These are phyloP conservation scores for Jimgerdemannia flammicorona DNA, from an alignment of 192 early-diverging fungal species.

Conservation along the genomic window DNA sequence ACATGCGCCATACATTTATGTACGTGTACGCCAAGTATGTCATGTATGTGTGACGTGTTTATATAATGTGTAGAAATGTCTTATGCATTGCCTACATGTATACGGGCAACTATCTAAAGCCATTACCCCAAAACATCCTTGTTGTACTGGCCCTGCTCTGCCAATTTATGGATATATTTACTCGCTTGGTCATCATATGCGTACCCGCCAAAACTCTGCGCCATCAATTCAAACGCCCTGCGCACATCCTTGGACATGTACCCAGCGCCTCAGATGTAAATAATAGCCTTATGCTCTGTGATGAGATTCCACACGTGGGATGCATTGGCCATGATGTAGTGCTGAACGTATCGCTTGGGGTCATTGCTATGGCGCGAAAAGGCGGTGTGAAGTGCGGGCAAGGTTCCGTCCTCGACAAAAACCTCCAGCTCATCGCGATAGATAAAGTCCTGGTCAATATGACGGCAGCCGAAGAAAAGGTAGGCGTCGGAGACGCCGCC, in stretches of 20 bases:
- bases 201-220: constrained; percentile 21
- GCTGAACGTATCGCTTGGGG: constrained; percentile 45
- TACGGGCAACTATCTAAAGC: too few relatives aligned
- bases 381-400: constrained; percentile 55
- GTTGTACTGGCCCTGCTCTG: constrained; percentile 15
- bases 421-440: constrained; percentile 60
- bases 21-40: too few relatives aligned
- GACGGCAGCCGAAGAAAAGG: constrained; percentile 85
- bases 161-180: background rate
- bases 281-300: background rate
- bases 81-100: too few relatives aligned
- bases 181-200: constrained; percentile 11
- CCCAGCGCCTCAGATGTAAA: constrained; percentile 26
- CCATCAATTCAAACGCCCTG: constrained; percentile 16
- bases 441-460: constrained; percentile 62
- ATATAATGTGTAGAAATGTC: too few relatives aligned
- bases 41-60: too few relatives aligned
- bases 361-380: constrained; percentile 43
- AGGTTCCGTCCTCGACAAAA: constrained; percentile 40
- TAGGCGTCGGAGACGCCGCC: constrained; percentile 4
- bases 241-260: constrained; percentile 27
- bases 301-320: constrained; percentile 18
- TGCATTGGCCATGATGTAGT: constrained; percentile 22
- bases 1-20: too few relatives aligned
- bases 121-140: constrained; percentile 34